These are phyloP conservation scores for Mycena latifolia DNA, from an alignment of 768 basidiomycete genomes.

Conservation along the genomic window DNA sequence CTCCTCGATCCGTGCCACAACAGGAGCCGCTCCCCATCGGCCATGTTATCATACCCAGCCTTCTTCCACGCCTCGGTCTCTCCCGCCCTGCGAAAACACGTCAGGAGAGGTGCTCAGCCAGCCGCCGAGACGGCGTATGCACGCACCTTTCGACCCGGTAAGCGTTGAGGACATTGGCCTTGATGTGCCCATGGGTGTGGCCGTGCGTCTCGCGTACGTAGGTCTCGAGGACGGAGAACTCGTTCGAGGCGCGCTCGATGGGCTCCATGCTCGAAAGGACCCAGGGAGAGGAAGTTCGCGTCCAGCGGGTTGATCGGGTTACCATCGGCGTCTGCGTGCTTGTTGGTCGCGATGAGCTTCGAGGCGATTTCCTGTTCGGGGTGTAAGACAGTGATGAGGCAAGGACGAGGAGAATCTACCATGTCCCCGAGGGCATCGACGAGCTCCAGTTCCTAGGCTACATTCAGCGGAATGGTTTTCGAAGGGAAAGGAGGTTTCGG, in stretches of 20 bases:
- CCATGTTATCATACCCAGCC: conserved; percentile 57
- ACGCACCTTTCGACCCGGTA: conserved; percentile 67
- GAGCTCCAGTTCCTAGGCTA: conserved; percentile 66
- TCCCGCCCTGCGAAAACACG: conserved; percentile 32
- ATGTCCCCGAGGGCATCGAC: conserved; percentile 76
- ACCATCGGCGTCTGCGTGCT: conserved; percentile 55
- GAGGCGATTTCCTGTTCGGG: conserved; percentile 66
- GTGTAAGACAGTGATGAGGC: neutral
- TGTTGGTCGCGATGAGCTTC: conserved; percentile 61
- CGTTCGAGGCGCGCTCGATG: conserved; percentile 51
- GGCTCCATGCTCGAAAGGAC: conserved; percentile 66
- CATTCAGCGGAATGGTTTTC: neutral
- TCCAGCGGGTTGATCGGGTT: conserved; percentile 68
- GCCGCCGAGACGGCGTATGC: neutral
- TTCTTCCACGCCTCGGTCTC: conserved; percentile 55
- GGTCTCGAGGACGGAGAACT: conserved; percentile 60
- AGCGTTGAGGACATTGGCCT: conserved; percentile 57
- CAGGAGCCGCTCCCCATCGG: conserved; percentile 64
- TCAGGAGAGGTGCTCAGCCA: conserved; percentile 2
- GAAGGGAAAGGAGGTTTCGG: neutral
- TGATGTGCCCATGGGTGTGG: conserved; percentile 61
- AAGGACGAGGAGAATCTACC: conserved; percentile 45
- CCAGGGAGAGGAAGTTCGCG: conserved; percentile 64
- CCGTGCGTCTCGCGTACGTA: conserved; percentile 71
- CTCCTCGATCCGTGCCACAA: conserved; percentile 75